Conservation (phyloP, 345 rosid species). For the Salix caprea region DNA sequence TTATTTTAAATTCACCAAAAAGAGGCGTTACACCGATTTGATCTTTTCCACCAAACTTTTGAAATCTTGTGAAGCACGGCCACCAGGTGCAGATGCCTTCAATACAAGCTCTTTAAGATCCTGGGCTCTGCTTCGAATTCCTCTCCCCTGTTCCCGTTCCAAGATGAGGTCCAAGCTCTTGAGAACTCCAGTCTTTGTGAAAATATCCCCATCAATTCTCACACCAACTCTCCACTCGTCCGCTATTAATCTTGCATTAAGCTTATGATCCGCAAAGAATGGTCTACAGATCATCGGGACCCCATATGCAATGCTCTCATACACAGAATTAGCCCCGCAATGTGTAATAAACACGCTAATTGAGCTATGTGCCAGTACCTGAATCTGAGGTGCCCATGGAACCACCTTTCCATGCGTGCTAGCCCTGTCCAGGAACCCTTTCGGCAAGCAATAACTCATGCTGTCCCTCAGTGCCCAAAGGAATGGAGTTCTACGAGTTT, state of each 20-base stretch:
- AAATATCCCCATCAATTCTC: slow-evolving; percentile 13
- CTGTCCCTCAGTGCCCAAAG: slow-evolving; percentile 45
- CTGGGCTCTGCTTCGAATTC: neutral
- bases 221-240: slow-evolving; percentile 15
- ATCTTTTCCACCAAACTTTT: neutral
- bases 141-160: neutral
- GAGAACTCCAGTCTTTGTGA: slow-evolving; percentile 7
- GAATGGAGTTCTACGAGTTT: slow-evolving; percentile 34
- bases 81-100: neutral
- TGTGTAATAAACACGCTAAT: slow-evolving; percentile 11
- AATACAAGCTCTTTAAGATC: slow-evolving; percentile 3
- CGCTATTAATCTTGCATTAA: neutral
- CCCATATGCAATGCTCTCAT: slow-evolving; percentile 10
- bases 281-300: slow-evolving; percentile 23
- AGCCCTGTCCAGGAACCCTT: slow-evolving; percentile 17
- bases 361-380: slow-evolving; percentile 42
- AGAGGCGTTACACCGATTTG: neutral
- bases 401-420: slow-evolving; percentile 37
- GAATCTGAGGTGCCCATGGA: slow-evolving; percentile 55
- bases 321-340: slow-evolving; percentile 12
- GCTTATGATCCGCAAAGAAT: slow-evolving; percentile 4
- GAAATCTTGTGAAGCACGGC: neutral
- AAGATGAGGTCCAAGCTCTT: slow-evolving; percentile 2
- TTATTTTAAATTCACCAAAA: neutral
- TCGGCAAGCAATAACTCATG: neutral